Evolutionary conservation across 495 filamentous ascomycete genomes (phyloP).

Genomic region (Podospora australis): DNA sequence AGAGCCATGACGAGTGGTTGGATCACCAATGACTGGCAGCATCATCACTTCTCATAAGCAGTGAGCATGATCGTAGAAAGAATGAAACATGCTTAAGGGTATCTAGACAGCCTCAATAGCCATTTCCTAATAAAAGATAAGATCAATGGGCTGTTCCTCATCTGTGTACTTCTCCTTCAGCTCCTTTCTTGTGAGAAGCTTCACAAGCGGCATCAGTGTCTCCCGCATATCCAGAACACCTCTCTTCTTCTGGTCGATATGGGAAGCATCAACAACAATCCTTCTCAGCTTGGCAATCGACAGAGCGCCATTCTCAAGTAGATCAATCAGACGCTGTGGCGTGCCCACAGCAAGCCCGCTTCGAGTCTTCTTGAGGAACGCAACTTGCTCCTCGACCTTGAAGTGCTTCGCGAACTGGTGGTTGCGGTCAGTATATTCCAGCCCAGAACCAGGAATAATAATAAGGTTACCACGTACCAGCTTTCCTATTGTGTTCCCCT

Average conservation of each 20-base stretch:
- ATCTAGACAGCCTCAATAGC: neutral
- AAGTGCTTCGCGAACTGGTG: constrained; percentile 87
- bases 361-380: constrained; percentile 62
- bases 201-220: constrained; percentile 66
- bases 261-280: constrained; percentile 81
- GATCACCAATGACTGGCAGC: too few species aligned
- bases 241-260: constrained; percentile 87
- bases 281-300: constrained; percentile 62
- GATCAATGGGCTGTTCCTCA: constrained; percentile 41
- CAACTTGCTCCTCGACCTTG: constrained; percentile 80
- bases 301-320: constrained; percentile 71
- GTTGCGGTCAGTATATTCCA: neutral
- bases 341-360: constrained; percentile 87
- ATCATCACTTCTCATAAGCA: too few species aligned
- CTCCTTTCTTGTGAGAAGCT: constrained; percentile 58
- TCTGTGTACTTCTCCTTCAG: constrained; percentile 62
- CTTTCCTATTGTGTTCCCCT: constrained; percentile 73
- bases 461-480: constrained; percentile 37
- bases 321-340: constrained; percentile 69
- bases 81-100: too few species aligned
- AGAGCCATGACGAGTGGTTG: too few species aligned
- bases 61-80: too few species aligned
- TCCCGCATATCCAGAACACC: constrained; percentile 92
- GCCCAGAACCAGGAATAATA: neutral
- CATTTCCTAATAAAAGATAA: constrained; percentile 51